A percentile compares a stretch with the other conserved stretches of the same genome.
Evolutionary conservation across 2,329 filamentous ascomycete species (phyloP).

Genomic region (Alternaria consortialis): DNA sequence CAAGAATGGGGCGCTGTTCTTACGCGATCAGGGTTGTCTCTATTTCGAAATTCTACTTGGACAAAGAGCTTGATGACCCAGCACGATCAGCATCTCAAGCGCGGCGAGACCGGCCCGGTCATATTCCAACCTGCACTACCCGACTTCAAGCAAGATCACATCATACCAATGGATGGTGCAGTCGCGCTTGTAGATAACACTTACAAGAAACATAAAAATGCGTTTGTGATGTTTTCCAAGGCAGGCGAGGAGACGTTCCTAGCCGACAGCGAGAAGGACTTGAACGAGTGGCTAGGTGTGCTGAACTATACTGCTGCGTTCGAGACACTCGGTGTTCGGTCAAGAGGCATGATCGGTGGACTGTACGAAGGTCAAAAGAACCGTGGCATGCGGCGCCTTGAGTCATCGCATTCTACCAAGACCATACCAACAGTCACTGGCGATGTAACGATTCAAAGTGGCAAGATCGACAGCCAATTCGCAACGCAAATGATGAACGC

Average conservation of each 20-base stretch:
- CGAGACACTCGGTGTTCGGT: conserved; percentile 87
- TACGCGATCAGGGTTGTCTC: conserved; percentile 95
- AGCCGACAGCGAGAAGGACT: conserved; percentile 87
- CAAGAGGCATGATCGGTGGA: conserved; percentile 84
- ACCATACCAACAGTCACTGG: conserved; percentile 77
- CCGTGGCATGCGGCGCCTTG: conserved; percentile 75
- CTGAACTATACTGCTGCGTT: conserved; percentile 97
- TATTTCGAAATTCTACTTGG: conserved; percentile 94
- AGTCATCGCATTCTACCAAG: conserved; percentile 62
- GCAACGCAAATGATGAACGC: conserved; percentile 86
- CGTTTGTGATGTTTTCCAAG: conserved; percentile 88
- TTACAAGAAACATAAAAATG: conserved; percentile 96
- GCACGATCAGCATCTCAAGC: conserved; percentile 81
- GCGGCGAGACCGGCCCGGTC: conserved; percentile 78
- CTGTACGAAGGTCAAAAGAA: conserved; percentile 84
- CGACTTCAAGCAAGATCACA: conserved; percentile 90
- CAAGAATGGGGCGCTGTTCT: conserved; percentile 98
- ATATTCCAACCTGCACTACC: conserved; percentile 90
- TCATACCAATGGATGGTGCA: conserved; percentile 92
- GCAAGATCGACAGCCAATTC: conserved; percentile 81
- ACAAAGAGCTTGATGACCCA: conserved; percentile 90
- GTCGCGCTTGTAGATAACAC: conserved; percentile 85
- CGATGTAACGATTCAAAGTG: conserved; percentile 75
- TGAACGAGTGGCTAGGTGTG: conserved; percentile 96
- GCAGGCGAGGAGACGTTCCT: conserved; percentile 86